Conservation (phyloP, 179 eudicot species). For the Drosera spatulata region DNA sequence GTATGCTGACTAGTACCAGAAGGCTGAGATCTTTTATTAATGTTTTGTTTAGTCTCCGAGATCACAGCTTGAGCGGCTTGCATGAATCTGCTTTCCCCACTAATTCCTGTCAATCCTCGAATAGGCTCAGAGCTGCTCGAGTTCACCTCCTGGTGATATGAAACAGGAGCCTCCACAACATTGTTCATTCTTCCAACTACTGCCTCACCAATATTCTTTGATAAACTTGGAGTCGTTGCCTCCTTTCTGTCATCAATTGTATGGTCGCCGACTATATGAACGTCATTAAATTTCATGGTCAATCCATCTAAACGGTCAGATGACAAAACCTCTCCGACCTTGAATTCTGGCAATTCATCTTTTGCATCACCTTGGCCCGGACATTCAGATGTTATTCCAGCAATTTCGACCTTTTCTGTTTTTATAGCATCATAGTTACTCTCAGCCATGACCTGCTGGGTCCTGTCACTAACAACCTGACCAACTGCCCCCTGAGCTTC, state of each 20-base stretch:
- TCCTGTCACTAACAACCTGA: conserved; percentile 12
- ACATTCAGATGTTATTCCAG: conserved; percentile 15
- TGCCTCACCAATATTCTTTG: conserved; percentile 13
- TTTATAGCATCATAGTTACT: conserved; percentile 16
- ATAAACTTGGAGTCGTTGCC: conserved; percentile 15
- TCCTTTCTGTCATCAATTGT: conserved; percentile 11
- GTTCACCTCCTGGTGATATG: conserved; percentile 5
- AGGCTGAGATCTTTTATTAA: conserved; percentile 13
- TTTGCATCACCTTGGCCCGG: conserved; percentile 14
- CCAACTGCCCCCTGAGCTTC: conserved; percentile 11
- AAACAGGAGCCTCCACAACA: conserved; percentile 9
- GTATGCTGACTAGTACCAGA: conserved; percentile 10
- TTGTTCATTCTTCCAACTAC: conserved; percentile 16
- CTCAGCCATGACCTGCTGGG: conserved; percentile 13
- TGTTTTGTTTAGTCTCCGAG: conserved; percentile 15
- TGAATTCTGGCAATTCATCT: conserved; percentile 11
- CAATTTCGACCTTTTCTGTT: conserved; percentile 16
- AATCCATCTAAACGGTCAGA: conserved; percentile 16
- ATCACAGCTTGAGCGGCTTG: conserved; percentile 9
- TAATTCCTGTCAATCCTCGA: conserved; percentile 13
- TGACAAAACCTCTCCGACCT: conserved; percentile 10
- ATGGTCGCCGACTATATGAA: conserved; percentile 9
- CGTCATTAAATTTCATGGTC: conserved; percentile 10
- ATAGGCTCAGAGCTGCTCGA: conserved; percentile 5
- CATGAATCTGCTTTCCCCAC: conserved; percentile 11